Evolutionary conservation across 495 filamentous ascomycete species (phyloP).

Genomic region (Viridothelium virens): DNA sequence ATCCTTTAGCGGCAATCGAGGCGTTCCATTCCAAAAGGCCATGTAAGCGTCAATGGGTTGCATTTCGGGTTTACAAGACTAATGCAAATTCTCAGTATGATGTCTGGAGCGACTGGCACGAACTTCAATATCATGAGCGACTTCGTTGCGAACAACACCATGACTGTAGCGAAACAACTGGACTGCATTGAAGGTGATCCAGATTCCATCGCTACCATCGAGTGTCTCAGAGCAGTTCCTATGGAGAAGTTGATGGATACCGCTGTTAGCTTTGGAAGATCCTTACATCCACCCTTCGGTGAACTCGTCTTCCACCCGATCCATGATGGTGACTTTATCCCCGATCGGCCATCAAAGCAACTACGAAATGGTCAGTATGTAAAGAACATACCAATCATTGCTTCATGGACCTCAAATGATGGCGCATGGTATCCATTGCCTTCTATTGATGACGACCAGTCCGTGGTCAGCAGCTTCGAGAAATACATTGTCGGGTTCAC

Average conservation of each 20-base stretch:
- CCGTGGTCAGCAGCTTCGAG: constrained; percentile 30
- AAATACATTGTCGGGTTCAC: constrained; percentile 26
- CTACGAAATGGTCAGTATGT: constrained; percentile 33
- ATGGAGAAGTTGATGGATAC: background rate
- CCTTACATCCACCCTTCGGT: constrained; percentile 26
- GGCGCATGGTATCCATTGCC: constrained; percentile 33
- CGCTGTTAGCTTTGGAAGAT: background rate
- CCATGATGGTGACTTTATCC: constrained; percentile 39
- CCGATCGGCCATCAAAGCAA: constrained; percentile 35
- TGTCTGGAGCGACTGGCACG: background rate
- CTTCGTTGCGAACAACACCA: background rate
- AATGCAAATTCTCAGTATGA: background rate
- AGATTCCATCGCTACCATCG: background rate
- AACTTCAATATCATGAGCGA: constrained; percentile 1
- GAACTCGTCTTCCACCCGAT: constrained; percentile 34
- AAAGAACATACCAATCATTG: constrained; percentile 34
- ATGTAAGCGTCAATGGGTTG: background rate
- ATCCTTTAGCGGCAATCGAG: constrained; percentile 6
- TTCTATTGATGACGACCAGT: constrained; percentile 23
- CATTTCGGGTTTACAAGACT: background rate
- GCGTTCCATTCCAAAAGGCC: constrained; percentile 14
- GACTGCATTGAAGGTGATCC: background rate
- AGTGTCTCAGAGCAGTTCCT: background rate
- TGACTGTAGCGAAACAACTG: background rate
- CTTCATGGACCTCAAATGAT: constrained; percentile 33